phyloP scores from a whole-genome alignment of 2,329 filamentous ascomycete species.

The Lasiodiplodia citricola region DNA sequence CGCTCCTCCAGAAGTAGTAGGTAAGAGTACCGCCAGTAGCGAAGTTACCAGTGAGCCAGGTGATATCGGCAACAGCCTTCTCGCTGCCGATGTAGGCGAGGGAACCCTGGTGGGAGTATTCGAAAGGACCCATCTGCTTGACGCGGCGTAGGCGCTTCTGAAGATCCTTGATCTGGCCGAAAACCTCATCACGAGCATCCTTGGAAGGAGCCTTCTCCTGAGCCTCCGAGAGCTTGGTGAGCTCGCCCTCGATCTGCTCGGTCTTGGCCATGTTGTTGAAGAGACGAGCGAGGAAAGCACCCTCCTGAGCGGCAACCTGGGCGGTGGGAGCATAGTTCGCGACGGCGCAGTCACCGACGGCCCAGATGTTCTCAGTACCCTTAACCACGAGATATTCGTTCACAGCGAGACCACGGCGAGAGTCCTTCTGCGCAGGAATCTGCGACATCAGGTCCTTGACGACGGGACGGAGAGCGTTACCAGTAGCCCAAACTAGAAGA shows the following conservation, averaged over 20 bases:
- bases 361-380: slow-evolving; percentile 96
- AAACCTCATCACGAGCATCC: slow-evolving; percentile 61
- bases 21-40: slow-evolving; percentile 92
- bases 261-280: slow-evolving; percentile 99
- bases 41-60: slow-evolving; percentile 96
- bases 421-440: slow-evolving; percentile 94
- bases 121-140: slow-evolving; percentile 96
- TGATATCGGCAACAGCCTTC: slow-evolving; percentile 95
- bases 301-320: slow-evolving; percentile 95
- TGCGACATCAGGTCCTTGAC: slow-evolving; percentile 90
- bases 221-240: slow-evolving; percentile 68
- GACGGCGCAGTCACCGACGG: slow-evolving; percentile 94
- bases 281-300: slow-evolving; percentile 88
- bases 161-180: slow-evolving; percentile 80
- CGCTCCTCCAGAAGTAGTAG: slow-evolving; percentile 97
- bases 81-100: slow-evolving; percentile 98
- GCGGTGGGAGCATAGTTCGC: slow-evolving; percentile 98
- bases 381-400: slow-evolving; percentile 99
- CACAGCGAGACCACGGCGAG: slow-evolving; percentile 89
- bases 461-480: slow-evolving; percentile 88
- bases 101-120: slow-evolving; percentile 97
- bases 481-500: slow-evolving; percentile 96
- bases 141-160: slow-evolving; percentile 87
- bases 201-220: slow-evolving; percentile 71
- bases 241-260: slow-evolving; percentile 76